Evolutionary conservation across 2,329 filamentous ascomycete genomes (phyloP).

Genomic region (Fusarium algeriense): DNA sequence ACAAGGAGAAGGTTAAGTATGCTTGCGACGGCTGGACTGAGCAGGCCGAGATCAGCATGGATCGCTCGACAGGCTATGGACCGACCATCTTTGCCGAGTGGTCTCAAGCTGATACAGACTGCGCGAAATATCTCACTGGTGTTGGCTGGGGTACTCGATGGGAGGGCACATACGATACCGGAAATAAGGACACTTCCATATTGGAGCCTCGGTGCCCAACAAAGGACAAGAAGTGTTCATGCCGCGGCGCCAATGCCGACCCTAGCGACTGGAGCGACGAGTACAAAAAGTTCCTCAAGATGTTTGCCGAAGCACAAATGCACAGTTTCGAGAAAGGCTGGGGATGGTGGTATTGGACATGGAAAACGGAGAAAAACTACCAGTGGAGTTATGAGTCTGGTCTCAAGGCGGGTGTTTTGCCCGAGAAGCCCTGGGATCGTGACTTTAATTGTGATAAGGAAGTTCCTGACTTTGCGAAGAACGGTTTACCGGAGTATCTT

Average conservation of each 20-base stretch:
- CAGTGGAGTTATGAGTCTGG: slow-evolving; percentile 96
- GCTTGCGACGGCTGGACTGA: slow-evolving; percentile 89
- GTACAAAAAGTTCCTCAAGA: slow-evolving; percentile 88
- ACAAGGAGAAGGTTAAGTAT: slow-evolving; percentile 86
- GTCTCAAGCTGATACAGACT: slow-evolving; percentile 98
- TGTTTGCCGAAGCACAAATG: slow-evolving; percentile 98
- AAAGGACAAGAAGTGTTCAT: slow-evolving; percentile 75
- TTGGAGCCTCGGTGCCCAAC: slow-evolving; percentile 81
- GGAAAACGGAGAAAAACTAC: slow-evolving; percentile 86
- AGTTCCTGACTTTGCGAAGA: slow-evolving; percentile 65
- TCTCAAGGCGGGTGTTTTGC: slow-evolving; percentile 81
- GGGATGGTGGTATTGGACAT: slow-evolving; percentile 99
- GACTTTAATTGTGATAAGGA: slow-evolving; percentile 74
- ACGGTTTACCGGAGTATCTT: slow-evolving; percentile 64
- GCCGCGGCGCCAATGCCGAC: slow-evolving; percentile 80
- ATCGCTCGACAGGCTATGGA: slow-evolving; percentile 84
- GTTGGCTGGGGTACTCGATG: slow-evolving; percentile 89
- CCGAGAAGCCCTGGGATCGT: slow-evolving; percentile 76
- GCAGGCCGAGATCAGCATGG: slow-evolving; percentile 79
- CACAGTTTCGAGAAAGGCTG: slow-evolving; percentile 89
- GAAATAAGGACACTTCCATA: slow-evolving; percentile 70
- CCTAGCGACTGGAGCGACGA: slow-evolving; percentile 72
- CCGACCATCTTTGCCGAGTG: slow-evolving; percentile 97
- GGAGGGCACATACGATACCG: slow-evolving; percentile 85
- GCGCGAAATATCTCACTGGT: slow-evolving; percentile 87